Conservation (phyloP, 768 basidiomycete genomes). For the Lentinula edodes region DNA sequence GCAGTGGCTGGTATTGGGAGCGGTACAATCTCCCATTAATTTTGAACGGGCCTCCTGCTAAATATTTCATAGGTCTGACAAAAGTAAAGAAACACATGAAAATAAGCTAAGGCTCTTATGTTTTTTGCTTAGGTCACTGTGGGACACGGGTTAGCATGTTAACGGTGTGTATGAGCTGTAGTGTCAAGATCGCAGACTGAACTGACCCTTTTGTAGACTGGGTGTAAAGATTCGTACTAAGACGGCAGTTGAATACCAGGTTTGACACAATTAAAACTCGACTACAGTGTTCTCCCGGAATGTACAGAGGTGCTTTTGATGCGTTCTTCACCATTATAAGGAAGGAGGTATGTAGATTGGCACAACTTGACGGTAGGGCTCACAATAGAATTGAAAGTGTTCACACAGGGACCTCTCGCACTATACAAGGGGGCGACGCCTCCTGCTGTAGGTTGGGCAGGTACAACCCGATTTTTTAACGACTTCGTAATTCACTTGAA, state of each 20-base stretch:
- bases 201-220: neutral
- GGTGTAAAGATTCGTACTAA: neutral
- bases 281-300: constrained; percentile 62
- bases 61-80: constrained; percentile 30
- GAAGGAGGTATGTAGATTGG: constrained; percentile 44
- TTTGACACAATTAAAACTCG: constrained; percentile 75
- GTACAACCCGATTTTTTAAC: neutral
- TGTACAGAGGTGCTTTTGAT: constrained; percentile 57
- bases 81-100: constrained; percentile 29
- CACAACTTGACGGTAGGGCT: constrained; percentile 5
- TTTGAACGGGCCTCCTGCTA: too few relatives aligned
- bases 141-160: constrained; percentile 49
- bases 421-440: constrained; percentile 74
- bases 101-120: neutral
- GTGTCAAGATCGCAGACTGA: neutral
- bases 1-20: constrained; percentile 57
- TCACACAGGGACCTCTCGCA: constrained; percentile 48
- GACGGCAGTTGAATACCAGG: constrained; percentile 22
- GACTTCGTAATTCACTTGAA: neutral
- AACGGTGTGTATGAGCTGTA: constrained; percentile 1
- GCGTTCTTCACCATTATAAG: constrained; percentile 50
- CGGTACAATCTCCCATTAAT: constrained; percentile 30
- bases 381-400: neutral
- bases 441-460: constrained; percentile 66
- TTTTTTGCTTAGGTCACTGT: constrained; percentile 49